phyloP scores from a whole-genome alignment of 257 asterid species.

The Solanum medicagineum region DNA sequence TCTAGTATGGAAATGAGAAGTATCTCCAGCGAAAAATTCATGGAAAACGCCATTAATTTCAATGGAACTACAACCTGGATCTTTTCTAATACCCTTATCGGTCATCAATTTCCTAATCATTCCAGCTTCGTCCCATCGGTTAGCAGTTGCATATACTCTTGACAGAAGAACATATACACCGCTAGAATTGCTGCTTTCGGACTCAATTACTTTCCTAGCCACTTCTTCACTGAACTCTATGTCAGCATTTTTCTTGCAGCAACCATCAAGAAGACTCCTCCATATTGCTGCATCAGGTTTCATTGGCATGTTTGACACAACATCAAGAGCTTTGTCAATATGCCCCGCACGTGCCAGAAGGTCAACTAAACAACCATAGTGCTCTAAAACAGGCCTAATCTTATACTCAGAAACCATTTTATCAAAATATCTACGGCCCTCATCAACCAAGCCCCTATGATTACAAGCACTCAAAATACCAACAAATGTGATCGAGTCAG shows the following conservation, averaged over 20 bases:
- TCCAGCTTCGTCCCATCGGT: conserved; percentile 69
- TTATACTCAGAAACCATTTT: conserved; percentile 32
- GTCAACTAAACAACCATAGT: conserved; percentile 67
- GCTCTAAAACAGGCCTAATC: conserved; percentile 60
- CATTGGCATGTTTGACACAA: conserved; percentile 49
- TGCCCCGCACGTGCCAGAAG: conserved; percentile 56
- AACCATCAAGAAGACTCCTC: conserved; percentile 72
- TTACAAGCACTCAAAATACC: conserved; percentile 59
- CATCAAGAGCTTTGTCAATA: conserved; percentile 51
- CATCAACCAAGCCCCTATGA: conserved; percentile 55
- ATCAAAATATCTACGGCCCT: conserved; percentile 44
- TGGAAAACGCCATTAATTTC: conserved; percentile 53
- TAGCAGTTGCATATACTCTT: conserved; percentile 54
- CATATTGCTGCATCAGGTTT: conserved; percentile 74
- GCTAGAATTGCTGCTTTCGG: conserved; percentile 15
- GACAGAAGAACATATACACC: conserved; percentile 70
- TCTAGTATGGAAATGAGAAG: conserved; percentile 40
- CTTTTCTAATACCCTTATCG: conserved; percentile 49
- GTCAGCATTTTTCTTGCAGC: conserved; percentile 32
- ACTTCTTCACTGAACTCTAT: conserved; percentile 48
- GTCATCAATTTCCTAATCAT: conserved; percentile 52
- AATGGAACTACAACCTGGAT: conserved; percentile 63
- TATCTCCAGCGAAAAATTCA: conserved; percentile 70
- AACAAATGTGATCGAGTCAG: conserved; percentile 61
- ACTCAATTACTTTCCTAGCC: conserved; percentile 35